phyloP scores from a whole-genome alignment of 768 basidiomycete species.

The Mycena maculata region DNA sequence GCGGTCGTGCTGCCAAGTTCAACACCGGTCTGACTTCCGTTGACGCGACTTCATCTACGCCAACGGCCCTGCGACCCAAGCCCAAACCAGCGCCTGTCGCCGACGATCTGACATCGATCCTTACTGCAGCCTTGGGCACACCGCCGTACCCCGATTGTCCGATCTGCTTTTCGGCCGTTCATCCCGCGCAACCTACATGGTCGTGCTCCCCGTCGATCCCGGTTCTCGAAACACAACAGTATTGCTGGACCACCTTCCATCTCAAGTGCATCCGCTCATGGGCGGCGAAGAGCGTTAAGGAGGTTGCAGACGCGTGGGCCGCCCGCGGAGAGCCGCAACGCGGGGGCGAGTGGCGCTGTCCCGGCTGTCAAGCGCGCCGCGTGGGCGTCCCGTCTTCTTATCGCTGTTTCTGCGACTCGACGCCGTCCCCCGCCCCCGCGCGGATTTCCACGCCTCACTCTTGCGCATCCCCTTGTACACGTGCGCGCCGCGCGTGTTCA shows the following conservation, averaged over 20 bases:
- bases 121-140: constrained; percentile 72
- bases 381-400: constrained; percentile 73
- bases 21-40: constrained; percentile 47
- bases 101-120: constrained; percentile 80
- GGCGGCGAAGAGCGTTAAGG: constrained; percentile 86
- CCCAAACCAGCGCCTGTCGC: constrained; percentile 45
- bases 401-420: constrained; percentile 86
- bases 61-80: constrained; percentile 18
- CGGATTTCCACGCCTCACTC: constrained; percentile 82
- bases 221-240: constrained; percentile 61
- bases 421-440: constrained; percentile 76
- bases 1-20: constrained; percentile 50
- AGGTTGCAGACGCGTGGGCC: constrained; percentile 76
- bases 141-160: constrained; percentile 83
- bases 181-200: constrained; percentile 86
- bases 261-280: constrained; percentile 89
- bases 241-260: constrained; percentile 94
- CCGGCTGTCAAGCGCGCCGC: constrained; percentile 90
- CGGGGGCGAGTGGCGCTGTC: constrained; percentile 90
- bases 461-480: constrained; percentile 77
- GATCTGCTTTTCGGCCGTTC: constrained; percentile 86
- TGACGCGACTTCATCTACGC: constrained; percentile 9
- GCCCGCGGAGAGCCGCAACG: constrained; percentile 71
- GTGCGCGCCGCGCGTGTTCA: constrained; percentile 69
- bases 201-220: constrained; percentile 82